phyloP scores from a whole-genome alignment of 2,329 filamentous ascomycete species.

The Cladophialophora psammophila region DNA sequence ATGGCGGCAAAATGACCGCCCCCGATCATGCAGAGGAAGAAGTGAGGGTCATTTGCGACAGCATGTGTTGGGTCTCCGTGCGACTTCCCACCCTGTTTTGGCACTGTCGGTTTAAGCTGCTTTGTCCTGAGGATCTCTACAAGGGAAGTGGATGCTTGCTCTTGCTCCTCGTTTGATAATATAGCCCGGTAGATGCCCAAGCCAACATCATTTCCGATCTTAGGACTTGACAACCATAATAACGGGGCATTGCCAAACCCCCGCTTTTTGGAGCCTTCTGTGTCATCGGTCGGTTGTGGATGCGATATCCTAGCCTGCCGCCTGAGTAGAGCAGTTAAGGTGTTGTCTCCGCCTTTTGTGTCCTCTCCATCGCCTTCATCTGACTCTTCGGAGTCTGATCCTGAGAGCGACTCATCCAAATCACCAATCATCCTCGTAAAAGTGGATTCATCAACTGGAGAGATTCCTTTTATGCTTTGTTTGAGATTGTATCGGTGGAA shows the following conservation, averaged over 20 bases:
- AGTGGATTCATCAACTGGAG: constrained; percentile 76
- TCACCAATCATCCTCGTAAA: constrained; percentile 87
- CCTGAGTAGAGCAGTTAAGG: constrained; percentile 77
- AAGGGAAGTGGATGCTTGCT: constrained; percentile 65
- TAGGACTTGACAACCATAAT: constrained; percentile 82
- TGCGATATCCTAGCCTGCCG: constrained; percentile 78
- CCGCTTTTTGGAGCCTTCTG: constrained; percentile 56
- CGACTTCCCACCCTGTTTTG: constrained; percentile 48
- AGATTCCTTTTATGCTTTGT: constrained; percentile 78
- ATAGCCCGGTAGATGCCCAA: constrained; percentile 87
- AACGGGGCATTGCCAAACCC: constrained; percentile 74
- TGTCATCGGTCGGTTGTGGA: constrained; percentile 56
- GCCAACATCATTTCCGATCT: constrained; percentile 77
- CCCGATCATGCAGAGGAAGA: constrained; percentile 98
- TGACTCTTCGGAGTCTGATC: constrained; percentile 71
- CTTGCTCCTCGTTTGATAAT: constrained; percentile 75
- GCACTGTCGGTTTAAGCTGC: constrained; percentile 71
- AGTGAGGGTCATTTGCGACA: constrained; percentile 77
- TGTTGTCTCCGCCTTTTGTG: constrained; percentile 67
- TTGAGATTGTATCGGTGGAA: constrained; percentile 95
- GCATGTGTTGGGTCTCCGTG: constrained; percentile 41
- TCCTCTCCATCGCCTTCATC: constrained; percentile 64
- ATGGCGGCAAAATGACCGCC: constrained; percentile 97
- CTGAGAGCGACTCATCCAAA: constrained; percentile 90
- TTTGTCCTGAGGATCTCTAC: constrained; percentile 75